A percentile compares a stretch with the other conserved stretches of the same genome.
Conservation (phyloP, 257 asterid genomes). For the Solanum appendiculatum region DNA sequence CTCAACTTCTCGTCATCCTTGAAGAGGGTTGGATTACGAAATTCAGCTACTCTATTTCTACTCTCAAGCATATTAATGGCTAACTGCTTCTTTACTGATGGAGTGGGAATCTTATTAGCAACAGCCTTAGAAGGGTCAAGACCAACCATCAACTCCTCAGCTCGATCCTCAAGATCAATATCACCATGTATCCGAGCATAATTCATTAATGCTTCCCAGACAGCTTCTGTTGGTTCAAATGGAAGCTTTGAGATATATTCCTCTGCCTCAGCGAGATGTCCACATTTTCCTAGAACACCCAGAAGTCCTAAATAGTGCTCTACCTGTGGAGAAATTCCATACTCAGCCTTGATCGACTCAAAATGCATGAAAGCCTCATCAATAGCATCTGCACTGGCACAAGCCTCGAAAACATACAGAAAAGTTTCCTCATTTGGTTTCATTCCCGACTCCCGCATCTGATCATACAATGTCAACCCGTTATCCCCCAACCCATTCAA, state of each 20-base stretch:
- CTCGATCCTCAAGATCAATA: constrained; percentile 80
- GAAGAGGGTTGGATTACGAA: constrained; percentile 60
- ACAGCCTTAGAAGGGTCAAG: constrained; percentile 66
- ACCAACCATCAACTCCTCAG: constrained; percentile 64
- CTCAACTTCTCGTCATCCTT: constrained; percentile 88
- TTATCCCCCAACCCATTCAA: constrained; percentile 81
- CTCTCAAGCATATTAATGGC: constrained; percentile 81
- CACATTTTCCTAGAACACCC: constrained; percentile 73
- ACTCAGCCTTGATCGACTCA: constrained; percentile 63
- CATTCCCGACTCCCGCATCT: constrained; percentile 62
- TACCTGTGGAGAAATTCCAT: constrained; percentile 53
- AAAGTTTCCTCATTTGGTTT: constrained; percentile 57
- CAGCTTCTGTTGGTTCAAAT: constrained; percentile 58
- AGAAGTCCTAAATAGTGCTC: constrained; percentile 80
- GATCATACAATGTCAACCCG: constrained; percentile 74
- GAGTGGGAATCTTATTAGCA: constrained; percentile 60
- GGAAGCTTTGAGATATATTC: constrained; percentile 69
- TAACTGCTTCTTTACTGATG: constrained; percentile 65
- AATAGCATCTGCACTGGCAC: constrained; percentile 90
- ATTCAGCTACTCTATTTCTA: constrained; percentile 61
- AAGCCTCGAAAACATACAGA: constrained; percentile 77
- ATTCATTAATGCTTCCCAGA: constrained; percentile 85
- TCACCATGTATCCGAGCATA: constrained; percentile 96
- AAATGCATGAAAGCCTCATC: constrained; percentile 87
- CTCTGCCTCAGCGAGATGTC: constrained; percentile 81